phyloP scores from a whole-genome alignment of 805 yeast species.

The Yarrowia deformans region DNA sequence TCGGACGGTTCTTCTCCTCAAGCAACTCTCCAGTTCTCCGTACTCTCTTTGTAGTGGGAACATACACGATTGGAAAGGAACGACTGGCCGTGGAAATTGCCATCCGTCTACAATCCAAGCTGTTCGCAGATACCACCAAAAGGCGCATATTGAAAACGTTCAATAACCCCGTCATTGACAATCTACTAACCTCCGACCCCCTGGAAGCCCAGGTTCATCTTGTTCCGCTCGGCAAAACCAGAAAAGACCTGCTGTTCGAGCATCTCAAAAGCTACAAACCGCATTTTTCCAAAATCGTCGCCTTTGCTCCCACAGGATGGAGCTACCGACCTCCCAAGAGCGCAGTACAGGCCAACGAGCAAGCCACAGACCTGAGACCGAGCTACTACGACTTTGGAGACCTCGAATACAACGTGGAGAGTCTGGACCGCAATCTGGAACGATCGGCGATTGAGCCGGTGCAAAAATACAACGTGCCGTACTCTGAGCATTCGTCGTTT shows the following conservation, averaged over 20 bases:
- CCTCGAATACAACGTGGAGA: constrained; percentile 44
- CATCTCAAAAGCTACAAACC: constrained; percentile 59
- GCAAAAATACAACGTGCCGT: constrained; percentile 74
- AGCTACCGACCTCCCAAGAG: constrained; percentile 55
- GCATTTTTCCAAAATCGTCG: constrained; percentile 68
- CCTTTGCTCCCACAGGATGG: constrained; percentile 93
- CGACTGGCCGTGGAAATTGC: constrained; percentile 67
- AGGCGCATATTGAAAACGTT: constrained; percentile 57
- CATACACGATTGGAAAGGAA: constrained; percentile 94
- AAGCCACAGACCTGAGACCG: constrained; percentile 41
- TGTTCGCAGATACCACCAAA: constrained; percentile 58
- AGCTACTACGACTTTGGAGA: constrained; percentile 40
- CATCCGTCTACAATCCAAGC: constrained; percentile 48
- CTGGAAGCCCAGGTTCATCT: constrained; percentile 68
- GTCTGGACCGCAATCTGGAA: constrained; percentile 48
- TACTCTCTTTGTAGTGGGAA: constrained; percentile 74
- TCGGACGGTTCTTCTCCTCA: constrained; percentile 42
- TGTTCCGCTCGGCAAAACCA: constrained; percentile 68
- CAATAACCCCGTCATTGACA: constrained; percentile 54
- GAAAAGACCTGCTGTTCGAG: constrained; percentile 53
- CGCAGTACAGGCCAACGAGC: constrained; percentile 42
- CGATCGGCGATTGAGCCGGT: constrained; percentile 50
- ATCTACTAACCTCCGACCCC: constrained; percentile 57
- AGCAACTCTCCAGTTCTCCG: constrained; percentile 40
- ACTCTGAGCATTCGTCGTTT: constrained; percentile 93